Base-by-base conservation (phyloP, 75 land plant species). In the Sequoiadendron giganteum region DNA sequence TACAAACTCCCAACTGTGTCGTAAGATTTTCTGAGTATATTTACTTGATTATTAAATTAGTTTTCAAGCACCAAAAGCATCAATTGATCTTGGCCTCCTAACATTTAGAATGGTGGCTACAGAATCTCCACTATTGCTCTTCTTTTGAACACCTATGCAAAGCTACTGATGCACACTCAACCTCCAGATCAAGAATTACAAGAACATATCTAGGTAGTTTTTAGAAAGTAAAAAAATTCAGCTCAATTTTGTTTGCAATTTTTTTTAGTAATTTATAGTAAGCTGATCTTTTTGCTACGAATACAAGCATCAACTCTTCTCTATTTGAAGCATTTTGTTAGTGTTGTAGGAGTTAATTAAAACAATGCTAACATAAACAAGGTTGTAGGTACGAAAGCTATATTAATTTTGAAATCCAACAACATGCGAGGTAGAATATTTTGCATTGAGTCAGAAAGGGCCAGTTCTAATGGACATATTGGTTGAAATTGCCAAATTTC, bases 401-500 rank as follows among this genome's bases (percentile, higher is more conserved):
- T 90, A 94, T 98, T 86, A 99, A 98, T 92, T 94, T 93, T 11
- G 99, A 98, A 85, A 95, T 98, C 83, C 99, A 98, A 83, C 99
- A 98, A 85, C 92, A 99, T 84, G 99, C 99, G 10, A n/a, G n/a
- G 95, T 92, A 87, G 99, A 98, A 87, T 98, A 98, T 86, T 92
- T 93, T 90, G 91, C 93, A 42, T 84, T 98, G 77, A 95, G 97
- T 92, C 92, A 72, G 84, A 98, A 97, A 92, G 99, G 99, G 61
- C 93, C 95, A 78, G 91, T 92, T 58, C 87, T 95, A 86, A 92
- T 94, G 91, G 99, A 98, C 89, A 92, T 98, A 76, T 90, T 98
- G 88, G 99, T 97, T 86, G 99, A 98, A 75, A 91, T 98, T 88
- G 99, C 99, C 11, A 97, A 97, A 88, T 98, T 98, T 87, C 99